Conservation (phyloP, 257 asterid species). For the Scutellaria baicalensis region DNA sequence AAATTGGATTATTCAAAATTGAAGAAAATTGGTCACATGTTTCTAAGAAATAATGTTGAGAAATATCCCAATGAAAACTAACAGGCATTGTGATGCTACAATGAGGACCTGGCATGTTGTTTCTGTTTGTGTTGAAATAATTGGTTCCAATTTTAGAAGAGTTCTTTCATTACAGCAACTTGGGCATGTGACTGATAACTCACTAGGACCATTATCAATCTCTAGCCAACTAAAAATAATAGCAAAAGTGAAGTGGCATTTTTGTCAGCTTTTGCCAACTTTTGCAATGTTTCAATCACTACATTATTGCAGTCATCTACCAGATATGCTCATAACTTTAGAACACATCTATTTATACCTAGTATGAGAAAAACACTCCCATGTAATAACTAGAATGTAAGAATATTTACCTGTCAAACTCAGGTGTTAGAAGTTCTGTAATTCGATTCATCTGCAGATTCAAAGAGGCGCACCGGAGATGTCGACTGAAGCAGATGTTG, state of each 20-base stretch:
- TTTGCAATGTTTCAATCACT: constrained; percentile 28
- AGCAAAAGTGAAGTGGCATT: constrained; percentile 44
- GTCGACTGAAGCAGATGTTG: constrained; percentile 36
- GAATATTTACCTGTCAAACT: constrained; percentile 14
- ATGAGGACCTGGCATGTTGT: constrained; percentile 12
- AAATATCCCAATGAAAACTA: not conserved
- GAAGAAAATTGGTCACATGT: not conserved
- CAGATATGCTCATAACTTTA: constrained; percentile 14
- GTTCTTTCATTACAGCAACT: constrained; percentile 23
- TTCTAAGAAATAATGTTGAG: not conserved
- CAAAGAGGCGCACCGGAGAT: constrained; percentile 21
- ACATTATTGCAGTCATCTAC: constrained; percentile 29
- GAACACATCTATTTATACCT: constrained; percentile 17
- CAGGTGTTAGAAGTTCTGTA: not conserved
- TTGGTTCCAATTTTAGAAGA: constrained; percentile 10
- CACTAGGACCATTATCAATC: constrained; percentile 29
- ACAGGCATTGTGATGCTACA: constrained; percentile 1
- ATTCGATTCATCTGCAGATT: constrained; percentile 8
- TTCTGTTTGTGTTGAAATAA: constrained; percentile 15
- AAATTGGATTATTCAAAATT: not conserved
- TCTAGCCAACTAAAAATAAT: constrained; percentile 37
- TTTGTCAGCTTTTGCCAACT: constrained; percentile 50
- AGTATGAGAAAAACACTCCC: not conserved
- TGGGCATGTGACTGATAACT: constrained; percentile 40
- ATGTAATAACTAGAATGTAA: not conserved